Evolutionary conservation across 805 yeast genomes (phyloP).

Genomic region (Torulaspora delbrueckii): DNA sequence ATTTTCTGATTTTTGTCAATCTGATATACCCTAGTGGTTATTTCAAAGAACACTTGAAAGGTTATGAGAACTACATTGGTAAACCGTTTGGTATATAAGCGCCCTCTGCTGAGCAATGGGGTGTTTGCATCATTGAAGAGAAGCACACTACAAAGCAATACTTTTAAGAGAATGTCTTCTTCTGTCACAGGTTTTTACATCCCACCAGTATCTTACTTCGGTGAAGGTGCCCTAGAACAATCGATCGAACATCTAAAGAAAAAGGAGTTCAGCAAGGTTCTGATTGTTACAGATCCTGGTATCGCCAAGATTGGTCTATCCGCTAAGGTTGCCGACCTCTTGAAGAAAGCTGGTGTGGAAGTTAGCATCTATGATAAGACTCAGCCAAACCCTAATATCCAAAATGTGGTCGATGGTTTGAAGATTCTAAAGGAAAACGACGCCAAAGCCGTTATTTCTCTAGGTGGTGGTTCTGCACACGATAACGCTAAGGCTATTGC

Average conservation of each 20-base stretch:
- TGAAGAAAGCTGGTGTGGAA: constrained; percentile 18
- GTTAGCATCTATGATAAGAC: constrained; percentile 24
- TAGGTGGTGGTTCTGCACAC: constrained; percentile 47
- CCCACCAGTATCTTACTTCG: constrained; percentile 24
- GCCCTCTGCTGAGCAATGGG: background rate
- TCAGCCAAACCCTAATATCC: constrained; percentile 23
- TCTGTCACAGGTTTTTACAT: constrained; percentile 23
- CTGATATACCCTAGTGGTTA: constrained; percentile 1
- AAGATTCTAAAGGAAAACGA: constrained; percentile 14
- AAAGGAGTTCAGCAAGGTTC: constrained; percentile 17
- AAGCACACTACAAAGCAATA: background rate
- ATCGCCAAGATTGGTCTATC: constrained; percentile 30
- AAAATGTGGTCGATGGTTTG: constrained; percentile 19
- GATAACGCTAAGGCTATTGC: constrained; percentile 43
- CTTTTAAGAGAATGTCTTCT: constrained; percentile 9
- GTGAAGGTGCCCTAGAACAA: constrained; percentile 24
- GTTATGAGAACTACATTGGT: constrained; percentile 5
- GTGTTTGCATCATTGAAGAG: background rate
- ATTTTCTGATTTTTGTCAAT: background rate
- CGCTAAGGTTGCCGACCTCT: constrained; percentile 20
- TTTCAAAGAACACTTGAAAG: constrained; percentile 1
- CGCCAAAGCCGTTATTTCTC: constrained; percentile 40
- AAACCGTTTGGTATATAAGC: constrained; percentile 6
- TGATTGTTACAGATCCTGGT: constrained; percentile 31
- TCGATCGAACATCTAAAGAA: constrained; percentile 16